These are phyloP conservation scores for Moesziomyces antarcticus DNA, from an alignment of 1,284 basidiomycete genomes.

Conservation along the genomic window DNA sequence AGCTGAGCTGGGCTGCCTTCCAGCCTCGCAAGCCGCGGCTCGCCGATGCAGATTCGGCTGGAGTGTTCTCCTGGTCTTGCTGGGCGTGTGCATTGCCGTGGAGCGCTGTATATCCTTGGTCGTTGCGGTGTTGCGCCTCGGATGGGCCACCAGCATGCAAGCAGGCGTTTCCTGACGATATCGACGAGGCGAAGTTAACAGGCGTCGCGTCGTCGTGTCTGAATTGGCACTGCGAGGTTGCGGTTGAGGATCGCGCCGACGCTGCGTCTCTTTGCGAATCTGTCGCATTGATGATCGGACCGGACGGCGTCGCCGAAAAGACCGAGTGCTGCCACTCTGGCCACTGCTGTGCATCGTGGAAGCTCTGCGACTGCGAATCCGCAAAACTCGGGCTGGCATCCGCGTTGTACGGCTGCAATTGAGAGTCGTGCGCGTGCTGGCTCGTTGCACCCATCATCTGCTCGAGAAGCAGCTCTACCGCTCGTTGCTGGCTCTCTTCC, in stretches of 20 bases:
- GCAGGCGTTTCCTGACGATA: too few species aligned
- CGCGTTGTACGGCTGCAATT: neutral
- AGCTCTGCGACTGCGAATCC: too few species aligned
- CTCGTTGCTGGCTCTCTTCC: conserved; percentile 16
- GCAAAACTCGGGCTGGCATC: neutral
- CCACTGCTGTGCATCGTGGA: neutral
- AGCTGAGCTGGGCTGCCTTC: conserved; percentile 13
- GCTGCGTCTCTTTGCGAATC: too few species aligned
- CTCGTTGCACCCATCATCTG: conserved; percentile 11
- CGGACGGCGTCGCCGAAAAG: too few species aligned
- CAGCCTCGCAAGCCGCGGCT: conserved; percentile 17
- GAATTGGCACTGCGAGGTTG: too few species aligned
- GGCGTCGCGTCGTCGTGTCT: too few species aligned
- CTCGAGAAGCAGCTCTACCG: conserved; percentile 17
- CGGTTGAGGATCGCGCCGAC: too few species aligned
- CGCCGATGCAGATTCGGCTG: neutral
- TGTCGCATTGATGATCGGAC: too few species aligned
- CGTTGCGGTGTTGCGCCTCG: too few species aligned
- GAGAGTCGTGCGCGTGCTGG: too few species aligned
- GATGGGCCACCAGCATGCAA: too few species aligned
- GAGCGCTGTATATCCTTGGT: neutral
- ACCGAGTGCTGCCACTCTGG: neutral
- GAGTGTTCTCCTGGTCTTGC: neutral
- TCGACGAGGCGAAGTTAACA: too few species aligned
- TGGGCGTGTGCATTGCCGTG: neutral